phyloP scores from a whole-genome alignment of 495 filamentous ascomycete species.

The Penicillium bialowiezense region DNA sequence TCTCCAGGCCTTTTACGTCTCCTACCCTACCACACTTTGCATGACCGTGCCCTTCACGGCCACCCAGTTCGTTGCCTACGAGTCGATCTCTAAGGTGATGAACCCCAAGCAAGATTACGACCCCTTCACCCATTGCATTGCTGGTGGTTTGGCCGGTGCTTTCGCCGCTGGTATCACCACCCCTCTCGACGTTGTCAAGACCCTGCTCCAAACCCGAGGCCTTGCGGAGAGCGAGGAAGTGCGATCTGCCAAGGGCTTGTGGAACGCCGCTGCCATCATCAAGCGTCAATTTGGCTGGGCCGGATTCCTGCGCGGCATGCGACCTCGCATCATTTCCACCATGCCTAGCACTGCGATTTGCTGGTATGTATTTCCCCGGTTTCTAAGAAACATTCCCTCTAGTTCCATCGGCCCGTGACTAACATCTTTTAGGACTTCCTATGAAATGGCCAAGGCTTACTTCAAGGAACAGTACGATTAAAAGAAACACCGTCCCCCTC shows the following conservation, averaged over 20 bases:
- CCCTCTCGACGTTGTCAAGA: slow-evolving; percentile 97
- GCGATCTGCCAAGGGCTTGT: slow-evolving; percentile 77
- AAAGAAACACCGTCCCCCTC: slow-evolving; percentile 11
- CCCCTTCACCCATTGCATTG: slow-evolving; percentile 85
- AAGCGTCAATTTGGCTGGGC: slow-evolving; percentile 76
- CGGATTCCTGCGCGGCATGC: slow-evolving; percentile 90
- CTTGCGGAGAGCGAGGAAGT: slow-evolving; percentile 77
- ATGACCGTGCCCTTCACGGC: slow-evolving; percentile 99
- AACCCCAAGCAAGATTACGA: slow-evolving; percentile 84
- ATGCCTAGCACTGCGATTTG: slow-evolving; percentile 99
- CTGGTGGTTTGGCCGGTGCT: slow-evolving; percentile 88
- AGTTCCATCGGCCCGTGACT: slow-evolving; percentile 11
- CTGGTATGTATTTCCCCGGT: slow-evolving; percentile 63
- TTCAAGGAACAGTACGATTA: slow-evolving; percentile 50
- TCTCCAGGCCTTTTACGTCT: slow-evolving; percentile 91
- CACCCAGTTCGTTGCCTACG: slow-evolving; percentile 94
- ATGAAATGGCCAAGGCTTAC: slow-evolving; percentile 77
- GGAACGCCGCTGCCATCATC: slow-evolving; percentile 78
- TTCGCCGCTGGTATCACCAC: slow-evolving; percentile 92
- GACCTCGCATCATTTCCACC: slow-evolving; percentile 88
- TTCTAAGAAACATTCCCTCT: too few relatives aligned
- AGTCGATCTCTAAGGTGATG: slow-evolving; percentile 90
- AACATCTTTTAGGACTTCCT: slow-evolving; percentile 56
- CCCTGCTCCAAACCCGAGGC: slow-evolving; percentile 89
- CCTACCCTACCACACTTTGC: slow-evolving; percentile 94